Conservation (phyloP, 306 rosid genomes). For the Prunus mira region DNA sequence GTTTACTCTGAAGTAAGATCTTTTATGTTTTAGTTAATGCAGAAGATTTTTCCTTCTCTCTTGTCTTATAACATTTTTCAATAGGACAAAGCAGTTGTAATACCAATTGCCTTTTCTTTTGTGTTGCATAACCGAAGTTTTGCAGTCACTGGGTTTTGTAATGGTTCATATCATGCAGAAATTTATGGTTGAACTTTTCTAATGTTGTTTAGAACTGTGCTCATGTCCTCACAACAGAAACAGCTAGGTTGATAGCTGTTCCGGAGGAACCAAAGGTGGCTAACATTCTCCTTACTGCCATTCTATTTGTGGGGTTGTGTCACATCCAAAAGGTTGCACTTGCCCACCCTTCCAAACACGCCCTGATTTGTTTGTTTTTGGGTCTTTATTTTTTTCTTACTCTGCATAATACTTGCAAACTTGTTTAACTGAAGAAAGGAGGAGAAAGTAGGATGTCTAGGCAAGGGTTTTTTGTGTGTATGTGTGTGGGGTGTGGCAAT, state of each 20-base stretch:
- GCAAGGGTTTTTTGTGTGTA: too few species aligned
- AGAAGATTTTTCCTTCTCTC: not conserved
- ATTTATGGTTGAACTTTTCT: not conserved
- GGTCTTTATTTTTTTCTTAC: not conserved
- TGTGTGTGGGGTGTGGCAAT: not conserved
- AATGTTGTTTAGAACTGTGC: not conserved
- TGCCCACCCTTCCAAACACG: not conserved
- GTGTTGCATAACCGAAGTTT: slow-evolving; percentile 2
- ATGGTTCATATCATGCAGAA: not conserved
- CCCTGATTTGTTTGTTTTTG: not conserved
- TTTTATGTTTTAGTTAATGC: not conserved
- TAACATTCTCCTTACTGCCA: not conserved
- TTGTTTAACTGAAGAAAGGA: too few species aligned
- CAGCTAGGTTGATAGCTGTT: not conserved
- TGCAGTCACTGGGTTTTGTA: not conserved
- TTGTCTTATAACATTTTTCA: not conserved
- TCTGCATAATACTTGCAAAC: not conserved
- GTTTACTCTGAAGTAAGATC: not conserved
- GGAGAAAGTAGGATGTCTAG: too few species aligned
- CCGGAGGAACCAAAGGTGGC: slow-evolving; percentile 19
- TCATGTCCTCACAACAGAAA: not conserved
- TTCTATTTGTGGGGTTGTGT: not conserved
- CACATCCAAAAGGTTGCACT: not conserved
- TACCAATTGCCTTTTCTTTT: not conserved
- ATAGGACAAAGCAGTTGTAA: not conserved